Evolutionary conservation across 441 rosid genomes (phyloP).

Genomic region (Rhodomyrtus psidioides): DNA sequence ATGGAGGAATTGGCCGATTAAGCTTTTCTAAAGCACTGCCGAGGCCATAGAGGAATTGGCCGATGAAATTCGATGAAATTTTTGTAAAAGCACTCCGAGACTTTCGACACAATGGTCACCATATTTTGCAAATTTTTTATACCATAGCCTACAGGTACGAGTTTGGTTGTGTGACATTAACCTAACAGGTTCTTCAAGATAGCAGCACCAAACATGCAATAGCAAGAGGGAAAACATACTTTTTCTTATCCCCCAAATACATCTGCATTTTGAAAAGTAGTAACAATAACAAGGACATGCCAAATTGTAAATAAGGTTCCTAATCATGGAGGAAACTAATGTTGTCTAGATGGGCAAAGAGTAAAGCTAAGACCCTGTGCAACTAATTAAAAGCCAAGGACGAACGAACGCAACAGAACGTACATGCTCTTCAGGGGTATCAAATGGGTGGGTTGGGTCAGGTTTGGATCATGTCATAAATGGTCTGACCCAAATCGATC

Average conservation of each 20-base stretch:
- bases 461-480: no score
- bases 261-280: neutral
- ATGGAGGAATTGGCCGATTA: accelerated
- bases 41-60: neutral
- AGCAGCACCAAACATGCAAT: neutral
- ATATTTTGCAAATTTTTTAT: conserved; percentile 8
- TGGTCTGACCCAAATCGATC: no score
- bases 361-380: neutral
- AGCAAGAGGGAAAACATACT: neutral
- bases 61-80: accelerated
- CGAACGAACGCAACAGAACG: neutral
- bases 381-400: neutral
- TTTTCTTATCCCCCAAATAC: neutral
- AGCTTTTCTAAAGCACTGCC: neutral
- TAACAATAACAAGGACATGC: neutral
- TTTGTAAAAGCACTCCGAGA: no score
- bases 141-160: conserved; percentile 4
- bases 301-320: neutral
- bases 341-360: neutral
- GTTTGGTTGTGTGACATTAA: neutral
- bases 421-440: conserved; percentile 98
- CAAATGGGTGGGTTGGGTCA: no score
- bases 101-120: neutral
- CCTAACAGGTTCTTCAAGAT: neutral
- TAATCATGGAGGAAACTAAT: neutral